These are phyloP conservation scores for Raphanus hybrid DNA, from an alignment of 441 rosid species.

Conservation along the genomic window DNA sequence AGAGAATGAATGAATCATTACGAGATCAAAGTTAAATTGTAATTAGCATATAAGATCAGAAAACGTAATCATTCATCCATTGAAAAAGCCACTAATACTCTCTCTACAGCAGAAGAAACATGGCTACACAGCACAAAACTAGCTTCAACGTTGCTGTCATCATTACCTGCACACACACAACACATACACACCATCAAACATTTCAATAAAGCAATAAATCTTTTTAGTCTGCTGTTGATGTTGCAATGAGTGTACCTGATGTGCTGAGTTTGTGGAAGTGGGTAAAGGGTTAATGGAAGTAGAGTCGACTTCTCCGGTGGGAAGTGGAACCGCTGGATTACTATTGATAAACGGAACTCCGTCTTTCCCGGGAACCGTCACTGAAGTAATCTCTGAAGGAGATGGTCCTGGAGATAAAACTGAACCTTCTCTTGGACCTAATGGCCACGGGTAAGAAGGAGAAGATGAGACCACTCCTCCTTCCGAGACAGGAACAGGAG, in stretches of 20 bases:
- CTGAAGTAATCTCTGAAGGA: slow-evolving; percentile 45
- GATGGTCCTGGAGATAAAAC: slow-evolving; percentile 60
- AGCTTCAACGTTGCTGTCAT: slow-evolving; percentile 35
- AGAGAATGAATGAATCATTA: slow-evolving; percentile 33
- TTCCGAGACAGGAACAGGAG: slow-evolving; percentile 68
- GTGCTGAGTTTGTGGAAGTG: slow-evolving; percentile 50
- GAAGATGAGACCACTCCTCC: slow-evolving; percentile 66
- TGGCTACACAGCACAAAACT: slow-evolving; percentile 33
- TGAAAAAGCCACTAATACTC: slow-evolving; percentile 5
- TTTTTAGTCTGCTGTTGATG: background rate
- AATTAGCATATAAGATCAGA: slow-evolving; percentile 28
- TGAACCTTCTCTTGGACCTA: slow-evolving; percentile 59
- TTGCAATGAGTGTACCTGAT: slow-evolving; percentile 34
- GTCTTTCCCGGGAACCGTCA: slow-evolving; percentile 62
- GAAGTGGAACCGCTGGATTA: slow-evolving; percentile 93
- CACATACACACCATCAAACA: slow-evolving; percentile 2
- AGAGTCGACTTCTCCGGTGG: slow-evolving; percentile 92
- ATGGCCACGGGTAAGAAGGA: slow-evolving; percentile 85
- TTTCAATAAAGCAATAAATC: background rate
- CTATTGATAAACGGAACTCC: slow-evolving; percentile 87
- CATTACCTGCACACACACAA: slow-evolving; percentile 35
- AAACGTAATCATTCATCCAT: slow-evolving; percentile 34
- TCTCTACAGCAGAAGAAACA: slow-evolving; percentile 32
- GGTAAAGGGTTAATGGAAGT: slow-evolving; percentile 80
- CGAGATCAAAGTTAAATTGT: slow-evolving; percentile 31